Base-by-base conservation (phyloP, 2,329 filamentous ascomycete species). In the Pestalotiopsis fici region DNA sequence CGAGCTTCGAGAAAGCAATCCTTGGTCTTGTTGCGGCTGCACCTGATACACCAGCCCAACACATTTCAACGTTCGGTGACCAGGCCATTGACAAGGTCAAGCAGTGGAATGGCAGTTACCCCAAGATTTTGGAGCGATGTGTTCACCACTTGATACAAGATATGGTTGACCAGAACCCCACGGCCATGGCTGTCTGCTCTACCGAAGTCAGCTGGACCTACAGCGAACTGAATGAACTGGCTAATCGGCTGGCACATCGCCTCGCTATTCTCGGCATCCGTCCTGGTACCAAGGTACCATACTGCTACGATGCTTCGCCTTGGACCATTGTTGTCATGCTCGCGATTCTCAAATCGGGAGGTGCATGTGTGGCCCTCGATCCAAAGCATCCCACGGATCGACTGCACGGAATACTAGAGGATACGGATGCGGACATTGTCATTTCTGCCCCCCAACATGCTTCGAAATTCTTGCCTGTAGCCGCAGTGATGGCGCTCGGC, bases 121-220 rank as follows among this genome's bases (percentile, higher is more conserved):
- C 62, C 2, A 47, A 56, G 15, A 54, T 56, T 1, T 39, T 67
- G 4, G 15, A 27, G 18, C 28, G 21, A 3, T 55, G 55, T 15
- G 35, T 67, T 2, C 66, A 67, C 56, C 4, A 59, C 9, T 54
- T 67, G n/a, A 60, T 67, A 9, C 61, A 67, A 47, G 66, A 67
- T 18, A 61, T 50, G 27, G 61, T 60, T 27, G 35, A 43, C 7
- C 55, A 28, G 28, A 15, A 55, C 4, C 66, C 66, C 3, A n/a
- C 37, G 4, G 66, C 66, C 11, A 55, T 65, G 37, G 66, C 66
- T 25, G 65, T 64, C 15, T 64, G 60, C 15, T 67, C 65, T 6
- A 64, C 65, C 2, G 59, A 67, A 31, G 13, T 57, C 35, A 59
- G 23, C n/a, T 64, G 61, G 61, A 54, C 61, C n/a, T 64, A 64